Evolutionary conservation across 2,329 filamentous ascomycete genomes (phyloP).

Genomic region (Lasiodiplodia gonubiensis): DNA sequence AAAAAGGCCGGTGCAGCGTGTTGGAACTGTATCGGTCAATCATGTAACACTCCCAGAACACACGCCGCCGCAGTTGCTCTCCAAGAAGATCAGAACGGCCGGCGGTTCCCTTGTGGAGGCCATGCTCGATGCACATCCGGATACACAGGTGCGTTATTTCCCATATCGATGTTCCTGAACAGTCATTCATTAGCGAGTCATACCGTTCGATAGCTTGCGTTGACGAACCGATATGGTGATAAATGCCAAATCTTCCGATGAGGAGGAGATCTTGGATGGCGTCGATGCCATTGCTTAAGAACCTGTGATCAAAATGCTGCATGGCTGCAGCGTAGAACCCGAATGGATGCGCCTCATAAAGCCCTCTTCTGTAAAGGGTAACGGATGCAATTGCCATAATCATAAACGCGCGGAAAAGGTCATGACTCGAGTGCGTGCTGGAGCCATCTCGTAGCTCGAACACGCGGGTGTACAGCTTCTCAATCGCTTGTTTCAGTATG

Average conservation of each 20-base stretch:
- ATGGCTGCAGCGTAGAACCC: slow-evolving; percentile 50
- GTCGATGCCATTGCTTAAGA: slow-evolving; percentile 42
- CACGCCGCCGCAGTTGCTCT: slow-evolving; percentile 47
- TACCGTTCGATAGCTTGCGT: slow-evolving; percentile 29
- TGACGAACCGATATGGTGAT: slow-evolving; percentile 50
- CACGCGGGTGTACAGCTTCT: not conserved
- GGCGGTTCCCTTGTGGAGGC: slow-evolving; percentile 38
- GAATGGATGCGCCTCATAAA: slow-evolving; percentile 45
- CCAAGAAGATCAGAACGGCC: slow-evolving; percentile 34
- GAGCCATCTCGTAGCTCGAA: not conserved
- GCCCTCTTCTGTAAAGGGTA: slow-evolving; percentile 42
- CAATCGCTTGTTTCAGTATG: not conserved
- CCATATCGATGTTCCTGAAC: slow-evolving; percentile 36
- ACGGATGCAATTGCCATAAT: slow-evolving; percentile 48
- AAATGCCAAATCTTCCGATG: slow-evolving; percentile 51
- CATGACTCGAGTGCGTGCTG: slow-evolving; percentile 34
- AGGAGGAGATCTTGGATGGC: slow-evolving; percentile 51
- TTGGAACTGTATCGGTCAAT: slow-evolving; percentile 54
- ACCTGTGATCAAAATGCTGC: slow-evolving; percentile 38
- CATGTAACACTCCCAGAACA: slow-evolving; percentile 56
- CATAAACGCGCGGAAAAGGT: slow-evolving; percentile 47
- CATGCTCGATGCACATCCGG: slow-evolving; percentile 49
- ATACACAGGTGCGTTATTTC: slow-evolving; percentile 50
- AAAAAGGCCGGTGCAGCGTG: slow-evolving; percentile 50
- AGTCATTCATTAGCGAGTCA: fast-evolving